phyloP scores from a whole-genome alignment of 2,329 filamentous ascomycete genomes.

The Cytospora leucostoma region DNA sequence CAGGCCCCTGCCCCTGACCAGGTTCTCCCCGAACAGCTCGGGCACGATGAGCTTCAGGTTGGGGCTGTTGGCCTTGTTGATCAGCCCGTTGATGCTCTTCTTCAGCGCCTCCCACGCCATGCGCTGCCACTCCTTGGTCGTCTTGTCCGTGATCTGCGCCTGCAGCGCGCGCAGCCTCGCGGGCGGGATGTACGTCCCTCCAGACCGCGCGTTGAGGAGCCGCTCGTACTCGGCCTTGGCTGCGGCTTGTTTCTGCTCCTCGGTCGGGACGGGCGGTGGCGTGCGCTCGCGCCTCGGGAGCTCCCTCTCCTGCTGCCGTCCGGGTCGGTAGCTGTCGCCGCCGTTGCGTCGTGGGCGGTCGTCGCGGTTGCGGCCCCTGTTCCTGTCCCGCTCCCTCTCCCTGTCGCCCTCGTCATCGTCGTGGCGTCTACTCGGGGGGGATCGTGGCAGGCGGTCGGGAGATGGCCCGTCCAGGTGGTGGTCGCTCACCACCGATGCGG shows the following conservation, averaged over 20 bases:
- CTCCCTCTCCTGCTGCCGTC: slow-evolving; percentile 20
- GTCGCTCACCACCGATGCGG: slow-evolving; percentile 27
- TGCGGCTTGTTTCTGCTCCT: slow-evolving; percentile 82
- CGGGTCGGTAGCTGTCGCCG: slow-evolving; percentile 53
- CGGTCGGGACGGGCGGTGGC: slow-evolving; percentile 54
- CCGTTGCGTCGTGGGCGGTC: slow-evolving; percentile 43
- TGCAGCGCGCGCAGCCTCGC: slow-evolving; percentile 88
- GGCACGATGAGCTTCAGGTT: slow-evolving; percentile 98
- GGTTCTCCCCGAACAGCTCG: slow-evolving; percentile 92
- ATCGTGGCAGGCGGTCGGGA: slow-evolving; percentile 33
- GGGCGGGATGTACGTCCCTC: slow-evolving; percentile 94
- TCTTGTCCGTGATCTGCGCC: slow-evolving; percentile 95
- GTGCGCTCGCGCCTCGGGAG: slow-evolving; percentile 34
- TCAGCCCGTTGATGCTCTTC: slow-evolving; percentile 96
- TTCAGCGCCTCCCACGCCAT: slow-evolving; percentile 99
- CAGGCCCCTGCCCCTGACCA: slow-evolving; percentile 85
- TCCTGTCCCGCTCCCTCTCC: slow-evolving; percentile 35
- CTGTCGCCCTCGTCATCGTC: slow-evolving; percentile 32
- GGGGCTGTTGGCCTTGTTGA: slow-evolving; percentile 98
- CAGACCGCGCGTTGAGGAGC: slow-evolving; percentile 87
- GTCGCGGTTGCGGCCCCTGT: slow-evolving; percentile 28
- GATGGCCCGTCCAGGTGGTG: slow-evolving; percentile 32
- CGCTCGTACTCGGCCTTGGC: slow-evolving; percentile 94
- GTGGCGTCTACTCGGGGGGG: slow-evolving; percentile 34
- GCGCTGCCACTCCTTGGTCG: slow-evolving; percentile 94